phyloP scores from a whole-genome alignment of 768 basidiomycete species.

The Panaeolus papilionaceus region DNA sequence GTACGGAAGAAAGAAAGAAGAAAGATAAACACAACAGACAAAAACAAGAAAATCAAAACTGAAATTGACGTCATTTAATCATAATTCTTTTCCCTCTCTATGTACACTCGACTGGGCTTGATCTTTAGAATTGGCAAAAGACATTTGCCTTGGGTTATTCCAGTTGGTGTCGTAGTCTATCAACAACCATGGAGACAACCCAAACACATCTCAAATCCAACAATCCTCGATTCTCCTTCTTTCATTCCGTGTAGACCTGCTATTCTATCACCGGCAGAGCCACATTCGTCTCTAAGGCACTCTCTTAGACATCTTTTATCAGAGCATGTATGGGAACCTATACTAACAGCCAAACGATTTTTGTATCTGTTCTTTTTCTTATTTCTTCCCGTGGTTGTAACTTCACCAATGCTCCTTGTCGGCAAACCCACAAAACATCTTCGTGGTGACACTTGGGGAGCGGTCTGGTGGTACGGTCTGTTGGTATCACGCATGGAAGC shows the following conservation, averaged over 20 bases:
- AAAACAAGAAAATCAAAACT: conserved; percentile 23
- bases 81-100: background rate
- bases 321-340: conserved; percentile 78
- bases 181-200: background rate
- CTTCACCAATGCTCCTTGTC: conserved; percentile 83
- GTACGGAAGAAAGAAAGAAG: conserved; percentile 27
- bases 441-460: conserved; percentile 87
- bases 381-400: conserved; percentile 87
- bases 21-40: conserved; percentile 43
- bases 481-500: conserved; percentile 89
- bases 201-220: background rate
- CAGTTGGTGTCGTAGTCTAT: background rate
- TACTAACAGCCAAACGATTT: conserved; percentile 85
- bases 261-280: conserved; percentile 71
- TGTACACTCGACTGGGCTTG: background rate
- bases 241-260: conserved; percentile 48
- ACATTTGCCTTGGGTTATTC: background rate
- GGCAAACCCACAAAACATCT: conserved; percentile 59
- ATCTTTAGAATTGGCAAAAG: background rate
- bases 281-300: conserved; percentile 50
- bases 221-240: conserved; percentile 36
- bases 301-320: conserved; percentile 56
- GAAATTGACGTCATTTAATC: conserved; percentile 2
- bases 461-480: conserved; percentile 96
- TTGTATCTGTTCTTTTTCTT: conserved; percentile 73